These are phyloP conservation scores for Plasmodium berghei DNA, from an alignment of 169 alveolate species.

Conservation along the genomic window DNA sequence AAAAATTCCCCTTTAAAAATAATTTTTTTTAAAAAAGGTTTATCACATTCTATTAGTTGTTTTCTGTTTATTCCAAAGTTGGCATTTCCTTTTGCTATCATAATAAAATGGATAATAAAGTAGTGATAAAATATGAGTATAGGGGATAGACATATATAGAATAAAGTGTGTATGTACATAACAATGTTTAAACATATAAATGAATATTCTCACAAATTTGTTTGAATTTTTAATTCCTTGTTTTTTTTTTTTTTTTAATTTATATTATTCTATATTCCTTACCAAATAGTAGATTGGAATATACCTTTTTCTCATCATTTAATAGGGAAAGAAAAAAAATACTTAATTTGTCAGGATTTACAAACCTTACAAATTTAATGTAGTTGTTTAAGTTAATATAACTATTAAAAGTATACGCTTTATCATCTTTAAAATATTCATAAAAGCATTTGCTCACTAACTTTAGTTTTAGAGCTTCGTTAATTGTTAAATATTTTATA, in stretches of 20 bases:
- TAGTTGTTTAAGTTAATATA: slow-evolving; percentile 31
- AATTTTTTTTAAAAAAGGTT: slow-evolving; percentile 33
- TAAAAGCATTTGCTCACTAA: slow-evolving; percentile 20
- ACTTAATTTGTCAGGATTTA: slow-evolving; percentile 30
- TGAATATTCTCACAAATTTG: not conserved
- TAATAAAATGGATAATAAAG: not conserved
- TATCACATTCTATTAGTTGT: slow-evolving; percentile 27
- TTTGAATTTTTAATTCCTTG: not conserved
- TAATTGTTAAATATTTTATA: slow-evolving; percentile 35
- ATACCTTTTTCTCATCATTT: slow-evolving; percentile 32
- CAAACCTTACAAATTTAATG: slow-evolving; percentile 37
- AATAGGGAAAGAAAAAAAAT: slow-evolving; percentile 25
- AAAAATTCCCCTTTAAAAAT: slow-evolving; percentile 41
- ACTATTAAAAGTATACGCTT: slow-evolving; percentile 19
- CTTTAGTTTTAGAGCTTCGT: slow-evolving; percentile 40
- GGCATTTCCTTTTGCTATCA: slow-evolving; percentile 4
- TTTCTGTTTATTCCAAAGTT: slow-evolving; percentile 28
- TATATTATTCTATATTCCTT: not conserved
- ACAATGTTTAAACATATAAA: no score
- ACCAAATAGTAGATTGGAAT: slow-evolving; percentile 27
- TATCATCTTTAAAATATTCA: slow-evolving; percentile 55
- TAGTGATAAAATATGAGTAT: not conserved
- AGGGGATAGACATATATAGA: not conserved
- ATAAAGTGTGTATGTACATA: no score
- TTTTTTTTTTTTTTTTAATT: not conserved